A percentile compares a stretch with the other conserved stretches of the same genome.
phyloP scores from a whole-genome alignment of 768 basidiomycete genomes.

The Naganishia vaughanmartiniae region DNA sequence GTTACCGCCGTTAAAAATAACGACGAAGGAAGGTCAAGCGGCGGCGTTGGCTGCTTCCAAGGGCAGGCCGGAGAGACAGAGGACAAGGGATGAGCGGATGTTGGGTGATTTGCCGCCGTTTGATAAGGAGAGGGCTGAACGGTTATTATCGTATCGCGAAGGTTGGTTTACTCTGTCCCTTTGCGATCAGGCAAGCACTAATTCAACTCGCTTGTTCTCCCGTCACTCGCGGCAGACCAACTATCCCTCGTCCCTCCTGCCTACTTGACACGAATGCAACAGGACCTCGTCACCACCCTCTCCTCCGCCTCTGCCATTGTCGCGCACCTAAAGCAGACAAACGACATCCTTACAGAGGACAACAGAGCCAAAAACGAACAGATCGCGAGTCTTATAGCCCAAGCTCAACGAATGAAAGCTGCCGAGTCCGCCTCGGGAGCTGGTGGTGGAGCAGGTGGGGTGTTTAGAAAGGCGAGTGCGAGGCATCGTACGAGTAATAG shows the following conservation, averaged over 20 bases:
- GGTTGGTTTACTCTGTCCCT: slow-evolving; percentile 57
- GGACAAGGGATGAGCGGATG: slow-evolving; percentile 48
- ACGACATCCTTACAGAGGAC: slow-evolving; percentile 48
- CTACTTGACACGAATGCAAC: slow-evolving; percentile 65
- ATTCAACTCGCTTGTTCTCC: not conserved
- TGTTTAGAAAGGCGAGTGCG: slow-evolving; percentile 39
- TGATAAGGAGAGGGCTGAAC: slow-evolving; percentile 64
- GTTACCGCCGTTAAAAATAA: slow-evolving; percentile 76
- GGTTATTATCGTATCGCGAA: slow-evolving; percentile 64
- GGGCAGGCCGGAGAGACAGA: slow-evolving; percentile 51
- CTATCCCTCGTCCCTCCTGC: slow-evolving; percentile 69
- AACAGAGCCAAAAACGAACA: slow-evolving; percentile 64
- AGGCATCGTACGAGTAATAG: slow-evolving; percentile 10
- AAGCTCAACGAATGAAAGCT: slow-evolving; percentile 60
- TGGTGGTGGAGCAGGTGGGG: slow-evolving; percentile 34
- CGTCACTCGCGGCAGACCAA: slow-evolving; percentile 58
- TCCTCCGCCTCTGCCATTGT: slow-evolving; percentile 71
- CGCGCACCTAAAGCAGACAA: slow-evolving; percentile 74
- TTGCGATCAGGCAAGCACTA: no score
- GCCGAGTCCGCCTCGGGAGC: slow-evolving; percentile 35
- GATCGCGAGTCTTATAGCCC: slow-evolving; percentile 86
- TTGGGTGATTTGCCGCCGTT: slow-evolving; percentile 77
- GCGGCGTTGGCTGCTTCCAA: slow-evolving; percentile 26
- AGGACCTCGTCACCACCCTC: slow-evolving; percentile 69
- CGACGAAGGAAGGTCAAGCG: slow-evolving; percentile 54